These are phyloP conservation scores for Crithidia bombi DNA, from an alignment of 208 protist species.

Conservation along the genomic window DNA sequence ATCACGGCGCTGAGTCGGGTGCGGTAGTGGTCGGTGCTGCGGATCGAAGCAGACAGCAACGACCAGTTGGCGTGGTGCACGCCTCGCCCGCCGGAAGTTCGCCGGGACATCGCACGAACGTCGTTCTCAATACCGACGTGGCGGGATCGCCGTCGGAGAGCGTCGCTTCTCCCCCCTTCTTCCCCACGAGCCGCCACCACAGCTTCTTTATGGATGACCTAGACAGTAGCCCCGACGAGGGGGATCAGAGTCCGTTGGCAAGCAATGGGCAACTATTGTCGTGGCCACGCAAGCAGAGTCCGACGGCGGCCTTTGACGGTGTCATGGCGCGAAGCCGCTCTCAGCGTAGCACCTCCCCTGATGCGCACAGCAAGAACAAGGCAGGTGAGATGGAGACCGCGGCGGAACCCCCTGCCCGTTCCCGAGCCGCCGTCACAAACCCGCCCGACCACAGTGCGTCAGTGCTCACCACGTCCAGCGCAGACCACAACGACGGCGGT, in stretches of 20 bases:
- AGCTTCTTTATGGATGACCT: constrained; percentile 37
- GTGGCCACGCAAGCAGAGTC: not conserved
- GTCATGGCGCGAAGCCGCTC: constrained; percentile 8
- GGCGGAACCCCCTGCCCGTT: not conserved
- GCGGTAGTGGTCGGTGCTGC: too few relatives aligned
- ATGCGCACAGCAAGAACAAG: not conserved
- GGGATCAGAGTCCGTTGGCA: not conserved
- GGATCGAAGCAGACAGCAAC: not conserved
- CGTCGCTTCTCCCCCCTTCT: constrained; percentile 35
- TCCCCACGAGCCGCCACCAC: constrained; percentile 41
- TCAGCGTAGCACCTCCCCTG: not conserved
- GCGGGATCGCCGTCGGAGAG: constrained; percentile 12
- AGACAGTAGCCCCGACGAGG: constrained; percentile 8
- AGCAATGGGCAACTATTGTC: not conserved
- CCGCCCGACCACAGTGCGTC: not conserved
- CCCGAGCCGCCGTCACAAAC: not conserved
- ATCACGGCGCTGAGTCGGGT: not conserved
- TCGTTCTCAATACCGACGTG: constrained; percentile 3
- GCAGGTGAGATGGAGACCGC: not conserved
- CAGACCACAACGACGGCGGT: not conserved
- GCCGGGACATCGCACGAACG: not conserved
- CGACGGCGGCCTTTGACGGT: constrained; percentile 1
- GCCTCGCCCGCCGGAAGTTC: not conserved
- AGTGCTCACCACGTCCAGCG: not conserved
- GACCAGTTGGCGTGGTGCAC: not conserved